Conservation (phyloP, 2,329 filamentous ascomycete species). For the Neofusicoccum cordaticola region DNA sequence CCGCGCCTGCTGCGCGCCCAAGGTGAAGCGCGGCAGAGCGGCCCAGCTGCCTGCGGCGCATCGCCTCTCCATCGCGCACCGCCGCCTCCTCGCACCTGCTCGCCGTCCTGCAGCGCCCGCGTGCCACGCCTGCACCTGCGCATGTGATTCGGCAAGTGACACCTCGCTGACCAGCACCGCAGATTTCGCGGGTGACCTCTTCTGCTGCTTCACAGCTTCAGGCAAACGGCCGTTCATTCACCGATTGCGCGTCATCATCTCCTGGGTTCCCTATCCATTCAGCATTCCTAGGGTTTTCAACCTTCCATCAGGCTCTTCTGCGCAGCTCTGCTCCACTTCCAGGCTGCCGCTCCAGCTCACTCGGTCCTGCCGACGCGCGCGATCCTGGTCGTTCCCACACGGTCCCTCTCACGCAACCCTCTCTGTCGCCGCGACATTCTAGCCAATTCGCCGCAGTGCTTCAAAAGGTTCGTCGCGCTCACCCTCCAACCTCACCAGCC, state of each 20-base stretch:
- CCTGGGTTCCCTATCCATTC: constrained; percentile 29
- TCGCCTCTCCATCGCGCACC: constrained; percentile 7
- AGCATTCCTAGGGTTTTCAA: constrained; percentile 17
- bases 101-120: constrained; percentile 20
- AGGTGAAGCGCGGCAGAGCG: background rate
- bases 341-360: constrained; percentile 15
- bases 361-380: constrained; percentile 25
- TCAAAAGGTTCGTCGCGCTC: constrained; percentile 20
- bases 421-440: background rate
- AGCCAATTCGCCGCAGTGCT: constrained; percentile 12
- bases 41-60: constrained; percentile 8
- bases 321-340: constrained; percentile 28
- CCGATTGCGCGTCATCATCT: constrained; percentile 25
- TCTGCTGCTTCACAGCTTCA: constrained; percentile 24
- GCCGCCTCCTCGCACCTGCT: background rate
- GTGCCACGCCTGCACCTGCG: constrained; percentile 26
- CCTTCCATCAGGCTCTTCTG: constrained; percentile 7
- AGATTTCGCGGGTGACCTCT: constrained; percentile 30
- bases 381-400: constrained; percentile 12
- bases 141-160: constrained; percentile 32
- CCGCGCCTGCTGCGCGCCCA: background rate
- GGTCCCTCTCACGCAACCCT: constrained; percentile 1
- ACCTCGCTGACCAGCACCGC: constrained; percentile 24
- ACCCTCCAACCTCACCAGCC: constrained; percentile 18
- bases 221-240: constrained; percentile 33